Conservation (phyloP, 140 eudicot species). For the Erigeron philadelphicus region DNA sequence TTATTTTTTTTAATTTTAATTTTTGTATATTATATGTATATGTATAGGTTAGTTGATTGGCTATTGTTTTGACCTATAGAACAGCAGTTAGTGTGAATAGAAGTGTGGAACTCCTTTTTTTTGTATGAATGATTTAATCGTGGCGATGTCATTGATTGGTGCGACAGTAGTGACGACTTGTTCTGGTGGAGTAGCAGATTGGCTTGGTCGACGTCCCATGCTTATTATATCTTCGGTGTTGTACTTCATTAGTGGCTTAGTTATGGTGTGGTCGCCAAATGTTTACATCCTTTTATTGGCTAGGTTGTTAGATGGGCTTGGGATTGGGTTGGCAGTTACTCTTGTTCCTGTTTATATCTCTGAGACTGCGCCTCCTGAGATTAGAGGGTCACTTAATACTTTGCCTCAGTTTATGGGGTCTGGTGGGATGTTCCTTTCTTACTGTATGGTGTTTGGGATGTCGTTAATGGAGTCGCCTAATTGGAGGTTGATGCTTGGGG, state of each 20-base stretch:
- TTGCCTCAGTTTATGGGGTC: slow-evolving; percentile 59
- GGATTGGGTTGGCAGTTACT: slow-evolving; percentile 64
- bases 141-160: slow-evolving; percentile 62
- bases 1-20: no score
- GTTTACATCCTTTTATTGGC: slow-evolving; percentile 54
- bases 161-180: slow-evolving; percentile 50
- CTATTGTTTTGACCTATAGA: no score
- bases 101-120: no score
- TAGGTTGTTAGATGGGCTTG: slow-evolving; percentile 59
- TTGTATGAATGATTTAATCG: no score
- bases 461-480: slow-evolving; percentile 49
- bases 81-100: no score
- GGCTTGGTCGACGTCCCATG: slow-evolving; percentile 63
- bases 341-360: slow-evolving; percentile 60
- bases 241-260: slow-evolving; percentile 46
- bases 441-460: slow-evolving; percentile 62
- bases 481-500: slow-evolving; percentile 69
- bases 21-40: no score
- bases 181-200: slow-evolving; percentile 58
- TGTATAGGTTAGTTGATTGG: no score
- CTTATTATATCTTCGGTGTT: slow-evolving; percentile 45
- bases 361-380: slow-evolving; percentile 67
- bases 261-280: slow-evolving; percentile 73
- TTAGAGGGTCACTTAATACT: slow-evolving; percentile 54
- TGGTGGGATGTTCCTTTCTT: slow-evolving; percentile 56